These are phyloP conservation scores for Mucuna pruriens DNA, from an alignment of 306 rosid species.

Conservation along the genomic window DNA sequence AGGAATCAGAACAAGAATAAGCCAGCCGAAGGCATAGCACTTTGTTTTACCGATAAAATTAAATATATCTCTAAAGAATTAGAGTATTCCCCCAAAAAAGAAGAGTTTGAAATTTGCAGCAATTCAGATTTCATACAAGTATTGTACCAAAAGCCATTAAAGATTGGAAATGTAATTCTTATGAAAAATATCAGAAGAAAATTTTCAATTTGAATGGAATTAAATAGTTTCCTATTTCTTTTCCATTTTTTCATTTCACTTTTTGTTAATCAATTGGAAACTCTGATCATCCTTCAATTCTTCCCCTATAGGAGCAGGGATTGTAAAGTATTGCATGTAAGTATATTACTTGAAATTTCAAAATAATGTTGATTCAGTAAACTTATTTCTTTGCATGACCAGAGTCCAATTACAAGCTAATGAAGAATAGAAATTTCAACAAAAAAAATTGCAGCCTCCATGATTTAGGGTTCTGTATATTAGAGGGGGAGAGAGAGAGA, in stretches of 20 bases:
- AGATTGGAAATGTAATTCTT: conserved; percentile 19
- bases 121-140: background rate
- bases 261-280: background rate
- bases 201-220: background rate
- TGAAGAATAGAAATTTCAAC: background rate
- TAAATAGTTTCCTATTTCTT: conserved; percentile 7
- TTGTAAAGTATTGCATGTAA: background rate
- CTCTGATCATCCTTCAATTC: conserved; percentile 2
- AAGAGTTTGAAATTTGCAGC: conserved; percentile 5
- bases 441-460: background rate
- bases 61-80: background rate
- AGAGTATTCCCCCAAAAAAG: background rate
- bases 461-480: background rate
- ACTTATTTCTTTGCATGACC: background rate
- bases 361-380: background rate
- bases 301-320: background rate
- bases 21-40: background rate
- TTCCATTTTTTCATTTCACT: background rate
- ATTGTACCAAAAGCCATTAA: background rate
- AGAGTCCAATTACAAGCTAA: background rate
- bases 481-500: background rate
- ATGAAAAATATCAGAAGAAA: background rate
- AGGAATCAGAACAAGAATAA: conserved; percentile 35
- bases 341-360: background rate
- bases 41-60: background rate